A percentile compares a stretch with the other conserved stretches of the same genome.
phyloP scores from a whole-genome alignment of 176 grass and related monocot species.

The Paspalum notatum region DNA sequence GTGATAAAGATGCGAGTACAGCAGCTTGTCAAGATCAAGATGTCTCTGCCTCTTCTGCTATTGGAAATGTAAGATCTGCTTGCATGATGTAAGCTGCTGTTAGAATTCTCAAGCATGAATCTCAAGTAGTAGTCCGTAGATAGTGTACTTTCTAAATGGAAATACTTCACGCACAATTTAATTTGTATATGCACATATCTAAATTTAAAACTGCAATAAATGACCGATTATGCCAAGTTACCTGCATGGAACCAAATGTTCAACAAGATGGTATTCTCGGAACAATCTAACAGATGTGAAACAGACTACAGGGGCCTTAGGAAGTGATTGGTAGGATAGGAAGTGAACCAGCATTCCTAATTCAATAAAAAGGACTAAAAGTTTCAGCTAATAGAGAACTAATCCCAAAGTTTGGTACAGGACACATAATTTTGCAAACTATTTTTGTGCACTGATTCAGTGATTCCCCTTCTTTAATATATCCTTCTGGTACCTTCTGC shows the following conservation, averaged over 20 bases:
- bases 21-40: conserved; percentile 43
- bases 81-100: conserved; percentile 17
- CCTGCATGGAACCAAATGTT: background rate
- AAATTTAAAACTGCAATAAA: background rate
- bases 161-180: background rate
- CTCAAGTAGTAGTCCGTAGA: conserved; percentile 9
- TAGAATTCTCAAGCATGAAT: conserved; percentile 25
- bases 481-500: conserved; percentile 19
- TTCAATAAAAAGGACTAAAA: background rate
- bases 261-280: background rate
- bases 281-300: background rate
- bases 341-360: background rate
- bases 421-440: conserved; percentile 2
- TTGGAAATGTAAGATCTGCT: conserved; percentile 56
- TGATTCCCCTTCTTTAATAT: background rate
- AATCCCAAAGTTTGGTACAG: conserved; percentile 17
- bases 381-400: background rate
- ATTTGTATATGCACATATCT: background rate
- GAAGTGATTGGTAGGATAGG: conserved; percentile 9
- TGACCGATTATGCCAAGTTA: background rate
- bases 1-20: conserved; percentile 36
- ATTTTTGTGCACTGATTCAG: conserved; percentile 10
- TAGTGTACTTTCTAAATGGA: conserved; percentile 1
- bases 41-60: conserved; percentile 48
- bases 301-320: background rate